These are phyloP conservation scores for Lachancea quebecensis DNA, from an alignment of 805 yeast genomes.

Conservation along the genomic window DNA sequence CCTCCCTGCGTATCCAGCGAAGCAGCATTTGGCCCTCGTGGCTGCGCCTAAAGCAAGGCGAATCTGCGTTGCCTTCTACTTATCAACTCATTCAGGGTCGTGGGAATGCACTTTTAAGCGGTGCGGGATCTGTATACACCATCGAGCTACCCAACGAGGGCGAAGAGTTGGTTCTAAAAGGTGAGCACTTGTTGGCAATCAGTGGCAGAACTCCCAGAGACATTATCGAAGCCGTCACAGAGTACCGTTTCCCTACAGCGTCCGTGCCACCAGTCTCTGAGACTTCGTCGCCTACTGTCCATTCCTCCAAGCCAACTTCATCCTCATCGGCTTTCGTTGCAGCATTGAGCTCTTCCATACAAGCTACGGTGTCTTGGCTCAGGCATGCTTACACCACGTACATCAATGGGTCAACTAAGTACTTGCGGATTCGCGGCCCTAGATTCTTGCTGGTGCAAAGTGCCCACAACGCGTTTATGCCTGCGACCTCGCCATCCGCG, in stretches of 20 bases:
- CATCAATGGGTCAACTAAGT: constrained; percentile 21
- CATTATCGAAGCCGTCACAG: constrained; percentile 19
- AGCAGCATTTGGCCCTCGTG: constrained; percentile 7
- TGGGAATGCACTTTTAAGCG: constrained; percentile 27
- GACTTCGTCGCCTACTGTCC: background rate
- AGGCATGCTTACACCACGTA: constrained; percentile 9
- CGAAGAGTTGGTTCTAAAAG: constrained; percentile 26
- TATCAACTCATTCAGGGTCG: constrained; percentile 26
- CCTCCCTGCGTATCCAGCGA: constrained; percentile 18
- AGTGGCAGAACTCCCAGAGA: constrained; percentile 28
- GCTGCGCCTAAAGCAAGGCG: background rate
- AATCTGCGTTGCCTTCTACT: constrained; percentile 14
- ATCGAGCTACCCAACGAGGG: constrained; percentile 19
- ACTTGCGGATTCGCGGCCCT: constrained; percentile 30
- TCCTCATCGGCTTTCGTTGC: no score
- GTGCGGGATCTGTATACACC: constrained; percentile 24
- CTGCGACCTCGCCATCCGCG: constrained; percentile 9
- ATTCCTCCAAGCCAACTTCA: constrained; percentile 5
- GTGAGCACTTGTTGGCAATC: constrained; percentile 26
- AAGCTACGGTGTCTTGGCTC: constrained; percentile 9
- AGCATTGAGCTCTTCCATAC: constrained; percentile 9
- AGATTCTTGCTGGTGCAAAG: constrained; percentile 30
- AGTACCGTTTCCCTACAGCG: constrained; percentile 6
- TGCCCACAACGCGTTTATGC: constrained; percentile 16
- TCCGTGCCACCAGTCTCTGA: background rate